Evolutionary conservation across 176 grass and related monocot species (phyloP).

Genomic region (Puccinellia tenuiflora): DNA sequence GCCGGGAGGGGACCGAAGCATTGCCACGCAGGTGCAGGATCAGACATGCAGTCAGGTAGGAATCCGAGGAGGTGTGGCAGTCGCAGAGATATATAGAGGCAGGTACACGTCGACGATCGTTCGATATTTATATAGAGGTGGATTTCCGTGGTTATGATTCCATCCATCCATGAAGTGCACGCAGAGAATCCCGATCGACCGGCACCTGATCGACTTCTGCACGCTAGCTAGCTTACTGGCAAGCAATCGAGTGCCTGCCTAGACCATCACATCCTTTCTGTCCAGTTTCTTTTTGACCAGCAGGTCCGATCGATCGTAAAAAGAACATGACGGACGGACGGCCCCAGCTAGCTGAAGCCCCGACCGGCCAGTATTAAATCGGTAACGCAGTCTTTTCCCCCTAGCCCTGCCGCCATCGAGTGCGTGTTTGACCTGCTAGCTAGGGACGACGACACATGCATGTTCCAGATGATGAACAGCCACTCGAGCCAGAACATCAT

Average conservation of each 20-base stretch:
- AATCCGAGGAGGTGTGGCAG: no score
- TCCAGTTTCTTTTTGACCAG: neutral
- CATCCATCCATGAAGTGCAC: no score
- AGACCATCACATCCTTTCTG: neutral
- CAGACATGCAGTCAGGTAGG: no score
- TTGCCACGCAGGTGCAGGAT: no score
- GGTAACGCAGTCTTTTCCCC: neutral
- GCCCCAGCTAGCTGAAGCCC: no score
- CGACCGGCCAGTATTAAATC: neutral
- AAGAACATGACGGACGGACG: neutral
- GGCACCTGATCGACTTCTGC: neutral
- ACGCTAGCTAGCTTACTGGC: neutral
- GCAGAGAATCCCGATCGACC: neutral
- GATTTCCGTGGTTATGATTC: no score
- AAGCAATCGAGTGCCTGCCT: conserved; percentile 2
- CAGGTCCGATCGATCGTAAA: neutral
- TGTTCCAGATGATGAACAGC: neutral
- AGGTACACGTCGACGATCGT: no score
- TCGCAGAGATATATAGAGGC: no score
- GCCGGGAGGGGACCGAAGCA: no score
- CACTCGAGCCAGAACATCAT: neutral
- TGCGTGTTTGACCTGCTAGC: neutral
- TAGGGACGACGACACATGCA: no score
- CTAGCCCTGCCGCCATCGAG: neutral
- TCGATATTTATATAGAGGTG: no score